These are phyloP conservation scores for Lophiotrema nucula DNA, from an alignment of 495 filamentous ascomycete genomes.

Conservation along the genomic window DNA sequence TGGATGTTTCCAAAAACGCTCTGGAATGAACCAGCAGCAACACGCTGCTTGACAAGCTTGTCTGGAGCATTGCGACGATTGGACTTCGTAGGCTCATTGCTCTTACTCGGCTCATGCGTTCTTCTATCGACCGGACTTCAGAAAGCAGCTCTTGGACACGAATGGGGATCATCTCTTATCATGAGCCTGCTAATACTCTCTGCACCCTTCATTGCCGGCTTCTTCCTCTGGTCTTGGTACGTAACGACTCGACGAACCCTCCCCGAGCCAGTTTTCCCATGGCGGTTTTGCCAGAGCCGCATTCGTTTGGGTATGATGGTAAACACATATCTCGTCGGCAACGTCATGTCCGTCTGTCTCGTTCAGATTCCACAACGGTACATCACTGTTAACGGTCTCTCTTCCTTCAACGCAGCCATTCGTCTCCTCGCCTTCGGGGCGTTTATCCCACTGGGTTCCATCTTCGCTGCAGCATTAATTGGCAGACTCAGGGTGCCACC, in stretches of 20 bases:
- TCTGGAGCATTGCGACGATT: not conserved
- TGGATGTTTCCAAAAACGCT: constrained; percentile 6
- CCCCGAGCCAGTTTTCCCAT: constrained; percentile 23
- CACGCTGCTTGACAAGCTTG: not conserved
- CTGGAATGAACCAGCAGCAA: not conserved
- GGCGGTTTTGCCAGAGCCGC: constrained; percentile 18
- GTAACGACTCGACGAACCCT: not conserved
- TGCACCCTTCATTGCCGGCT: constrained; percentile 2
- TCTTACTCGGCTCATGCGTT: constrained; percentile 14
- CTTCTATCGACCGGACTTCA: constrained; percentile 19
- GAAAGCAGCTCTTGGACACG: constrained; percentile 7
- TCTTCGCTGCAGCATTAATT: not conserved
- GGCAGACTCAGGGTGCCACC: not conserved
- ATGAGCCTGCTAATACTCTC: constrained; percentile 12
- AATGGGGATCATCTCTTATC: not conserved
- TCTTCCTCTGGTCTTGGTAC: constrained; percentile 23
- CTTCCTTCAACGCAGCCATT: constrained; percentile 3
- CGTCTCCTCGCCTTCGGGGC: constrained; percentile 7
- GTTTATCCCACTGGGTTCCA: not conserved
- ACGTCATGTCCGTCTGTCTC: constrained; percentile 11
- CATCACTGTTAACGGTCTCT: constrained; percentile 1
- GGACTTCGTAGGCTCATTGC: constrained; percentile 16
- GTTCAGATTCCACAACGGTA: constrained; percentile 15
- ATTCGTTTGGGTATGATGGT: constrained; percentile 10
- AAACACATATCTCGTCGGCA: not conserved